phyloP scores from a whole-genome alignment of 2,329 filamentous ascomycete genomes.

The Alternaria angustiovoidea region DNA sequence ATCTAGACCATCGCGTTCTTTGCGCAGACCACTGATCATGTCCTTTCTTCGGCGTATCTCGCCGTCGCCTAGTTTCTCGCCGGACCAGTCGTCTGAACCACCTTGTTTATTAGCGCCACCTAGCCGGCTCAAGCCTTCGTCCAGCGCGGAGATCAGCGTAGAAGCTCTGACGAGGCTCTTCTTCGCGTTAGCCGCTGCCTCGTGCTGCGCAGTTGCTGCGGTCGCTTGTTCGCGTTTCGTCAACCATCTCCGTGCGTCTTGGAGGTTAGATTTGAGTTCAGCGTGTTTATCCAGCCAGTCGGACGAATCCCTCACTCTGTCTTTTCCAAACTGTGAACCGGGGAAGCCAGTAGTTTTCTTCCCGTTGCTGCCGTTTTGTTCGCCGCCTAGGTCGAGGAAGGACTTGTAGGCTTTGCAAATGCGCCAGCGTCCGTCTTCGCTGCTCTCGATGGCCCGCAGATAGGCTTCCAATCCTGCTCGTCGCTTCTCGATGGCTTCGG shows the following conservation, averaged over 20 bases:
- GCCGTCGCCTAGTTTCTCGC: conserved; percentile 71
- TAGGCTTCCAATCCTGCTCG: conserved; percentile 74
- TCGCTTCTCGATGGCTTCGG: conserved; percentile 75
- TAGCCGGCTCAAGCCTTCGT: conserved; percentile 66
- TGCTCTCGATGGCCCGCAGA: conserved; percentile 74
- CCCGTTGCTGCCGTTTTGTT: conserved; percentile 27
- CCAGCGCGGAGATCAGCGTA: conserved; percentile 68
- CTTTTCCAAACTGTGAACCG: conserved; percentile 49
- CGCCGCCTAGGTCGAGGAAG: conserved; percentile 70
- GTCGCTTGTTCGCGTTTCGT: conserved; percentile 71
- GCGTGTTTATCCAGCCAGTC: conserved; percentile 80
- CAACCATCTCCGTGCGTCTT: conserved; percentile 71
- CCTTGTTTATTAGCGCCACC: conserved; percentile 29
- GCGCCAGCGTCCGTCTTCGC: conserved; percentile 78
- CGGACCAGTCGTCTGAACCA: conserved; percentile 47
- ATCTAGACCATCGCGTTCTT: conserved; percentile 79
- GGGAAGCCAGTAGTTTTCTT: conserved; percentile 30
- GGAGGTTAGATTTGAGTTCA: conserved; percentile 75
- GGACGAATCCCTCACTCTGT: conserved; percentile 57
- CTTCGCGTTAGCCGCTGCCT: conserved; percentile 78
- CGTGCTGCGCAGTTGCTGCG: conserved; percentile 68
- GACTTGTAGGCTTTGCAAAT: conserved; percentile 75
- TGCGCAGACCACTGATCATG: conserved; percentile 71
- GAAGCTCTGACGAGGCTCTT: conserved; percentile 74
- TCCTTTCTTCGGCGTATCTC: conserved; percentile 77